phyloP scores from a whole-genome alignment of 345 rosid genomes.

The Aquilaria sinensis region DNA sequence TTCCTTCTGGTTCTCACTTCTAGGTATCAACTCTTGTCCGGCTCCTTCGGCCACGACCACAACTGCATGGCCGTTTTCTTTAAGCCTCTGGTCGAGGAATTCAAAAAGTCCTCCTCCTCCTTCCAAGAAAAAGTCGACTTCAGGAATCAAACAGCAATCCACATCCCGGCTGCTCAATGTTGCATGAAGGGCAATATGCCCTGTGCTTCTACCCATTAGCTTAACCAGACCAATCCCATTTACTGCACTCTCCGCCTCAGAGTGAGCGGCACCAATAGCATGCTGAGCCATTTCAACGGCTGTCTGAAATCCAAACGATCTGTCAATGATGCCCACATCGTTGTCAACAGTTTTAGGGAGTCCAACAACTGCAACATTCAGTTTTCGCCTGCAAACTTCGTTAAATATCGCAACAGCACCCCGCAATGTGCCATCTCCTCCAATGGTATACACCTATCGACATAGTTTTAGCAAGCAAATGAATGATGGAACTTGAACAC shows the following conservation, averaged over 20 bases:
- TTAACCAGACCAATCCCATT: constrained; percentile 86
- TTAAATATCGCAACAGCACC: constrained; percentile 70
- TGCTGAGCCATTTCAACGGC: constrained; percentile 91
- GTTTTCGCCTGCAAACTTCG: constrained; percentile 42
- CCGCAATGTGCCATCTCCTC: constrained; percentile 88
- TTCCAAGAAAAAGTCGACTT: constrained; percentile 59
- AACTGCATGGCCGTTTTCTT: constrained; percentile 70
- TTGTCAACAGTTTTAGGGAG: constrained; percentile 90
- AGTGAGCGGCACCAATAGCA: constrained; percentile 78
- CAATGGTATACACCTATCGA: constrained; percentile 59
- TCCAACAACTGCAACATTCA: constrained; percentile 48
- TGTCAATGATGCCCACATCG: constrained; percentile 79
- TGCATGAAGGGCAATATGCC: constrained; percentile 84
- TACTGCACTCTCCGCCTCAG: constrained; percentile 93
- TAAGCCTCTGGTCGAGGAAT: constrained; percentile 46
- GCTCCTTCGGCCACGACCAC: constrained; percentile 90
- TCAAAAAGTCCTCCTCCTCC: constrained; percentile 73
- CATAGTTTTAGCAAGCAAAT: neutral
- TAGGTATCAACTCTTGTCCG: constrained; percentile 78
- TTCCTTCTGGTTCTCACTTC: constrained; percentile 53
- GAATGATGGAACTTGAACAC: no score
- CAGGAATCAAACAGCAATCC: constrained; percentile 89
- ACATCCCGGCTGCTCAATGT: constrained; percentile 92
- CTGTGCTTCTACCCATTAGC: constrained; percentile 91
- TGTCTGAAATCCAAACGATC: constrained; percentile 90